A percentile compares a stretch with the other conserved stretches of the same genome.
These are phyloP conservation scores for Aspergillus fumigatiaffinis DNA, from an alignment of 2,329 filamentous ascomycete genomes.

Conservation along the genomic window DNA sequence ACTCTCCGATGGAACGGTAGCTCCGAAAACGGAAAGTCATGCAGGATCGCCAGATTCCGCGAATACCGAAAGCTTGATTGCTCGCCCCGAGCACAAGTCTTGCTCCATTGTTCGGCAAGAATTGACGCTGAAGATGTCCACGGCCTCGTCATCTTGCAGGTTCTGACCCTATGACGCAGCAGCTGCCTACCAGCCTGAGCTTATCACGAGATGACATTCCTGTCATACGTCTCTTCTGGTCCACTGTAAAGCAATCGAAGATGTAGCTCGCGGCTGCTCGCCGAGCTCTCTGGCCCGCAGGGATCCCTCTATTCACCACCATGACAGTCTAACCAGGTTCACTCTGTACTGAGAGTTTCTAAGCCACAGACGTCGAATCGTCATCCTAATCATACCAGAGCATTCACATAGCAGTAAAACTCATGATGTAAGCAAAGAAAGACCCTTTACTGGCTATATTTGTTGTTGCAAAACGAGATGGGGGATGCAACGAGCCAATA, in stretches of 20 bases:
- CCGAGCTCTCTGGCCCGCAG: not conserved
- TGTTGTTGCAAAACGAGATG: not conserved
- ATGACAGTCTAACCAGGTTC: not conserved
- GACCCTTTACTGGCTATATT: not conserved
- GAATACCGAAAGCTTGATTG: not conserved
- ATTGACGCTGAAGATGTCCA: not conserved
- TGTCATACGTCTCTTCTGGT: not conserved
- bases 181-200: not conserved
- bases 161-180: not conserved
- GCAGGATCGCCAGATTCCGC: not conserved
- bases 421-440: not conserved
- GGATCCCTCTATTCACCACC: not conserved
- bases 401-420: not conserved
- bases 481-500: not conserved
- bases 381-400: not conserved
- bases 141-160: not conserved
- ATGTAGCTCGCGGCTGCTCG: not conserved
- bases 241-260: not conserved
- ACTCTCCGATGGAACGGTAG: conserved; percentile 13
- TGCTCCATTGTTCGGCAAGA: not conserved
- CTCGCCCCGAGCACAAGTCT: not conserved
- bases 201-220: not conserved
- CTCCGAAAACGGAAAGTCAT: conserved; percentile 13
- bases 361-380: not conserved
- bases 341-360: not conserved